Percentiles rank a stretch among this genome's conserved stretches.
Conservation (phyloP, 2,329 filamentous ascomycete species). For the Bipolaris bicolor region DNA sequence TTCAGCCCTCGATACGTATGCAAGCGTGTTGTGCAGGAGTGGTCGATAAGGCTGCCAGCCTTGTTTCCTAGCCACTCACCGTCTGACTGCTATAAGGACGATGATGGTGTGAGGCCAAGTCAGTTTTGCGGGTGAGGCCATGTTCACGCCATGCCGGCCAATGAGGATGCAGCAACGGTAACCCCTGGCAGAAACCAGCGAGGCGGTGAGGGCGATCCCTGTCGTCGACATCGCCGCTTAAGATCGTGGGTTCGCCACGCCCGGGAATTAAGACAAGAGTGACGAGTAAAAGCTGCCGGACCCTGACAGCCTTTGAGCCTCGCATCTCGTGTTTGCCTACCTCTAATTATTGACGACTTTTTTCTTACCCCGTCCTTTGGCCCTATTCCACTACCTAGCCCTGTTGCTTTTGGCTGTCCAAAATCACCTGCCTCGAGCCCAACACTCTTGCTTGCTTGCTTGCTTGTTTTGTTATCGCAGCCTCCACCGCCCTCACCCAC, state of each 20-base stretch:
- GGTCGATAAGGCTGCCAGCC: background rate
- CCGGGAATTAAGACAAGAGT: background rate
- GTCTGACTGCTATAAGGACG: background rate
- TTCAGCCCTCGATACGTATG: background rate
- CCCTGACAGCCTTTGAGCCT: constrained; percentile 6
- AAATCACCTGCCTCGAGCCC: background rate
- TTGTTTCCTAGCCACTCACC: background rate
- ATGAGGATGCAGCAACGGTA: constrained; percentile 2
- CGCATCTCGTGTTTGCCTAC: background rate
- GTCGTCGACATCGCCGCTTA: constrained; percentile 24
- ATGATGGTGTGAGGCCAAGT: constrained; percentile 3
- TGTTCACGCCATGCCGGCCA: constrained; percentile 37
- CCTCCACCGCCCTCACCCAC: background rate
- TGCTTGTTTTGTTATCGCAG: background rate
- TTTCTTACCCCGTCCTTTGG: background rate
- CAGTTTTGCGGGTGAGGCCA: constrained; percentile 30
- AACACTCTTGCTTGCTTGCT: background rate
- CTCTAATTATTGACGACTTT: background rate
- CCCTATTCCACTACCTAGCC: background rate
- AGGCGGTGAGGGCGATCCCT: constrained; percentile 23
- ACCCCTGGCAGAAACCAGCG: constrained; percentile 33
- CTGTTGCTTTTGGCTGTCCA: background rate
- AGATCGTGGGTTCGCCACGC: constrained; percentile 36
- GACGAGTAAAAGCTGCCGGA: constrained; percentile 2
- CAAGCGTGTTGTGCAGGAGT: background rate